phyloP scores from a whole-genome alignment of 768 basidiomycete genomes.

The Podaxis sp. region DNA sequence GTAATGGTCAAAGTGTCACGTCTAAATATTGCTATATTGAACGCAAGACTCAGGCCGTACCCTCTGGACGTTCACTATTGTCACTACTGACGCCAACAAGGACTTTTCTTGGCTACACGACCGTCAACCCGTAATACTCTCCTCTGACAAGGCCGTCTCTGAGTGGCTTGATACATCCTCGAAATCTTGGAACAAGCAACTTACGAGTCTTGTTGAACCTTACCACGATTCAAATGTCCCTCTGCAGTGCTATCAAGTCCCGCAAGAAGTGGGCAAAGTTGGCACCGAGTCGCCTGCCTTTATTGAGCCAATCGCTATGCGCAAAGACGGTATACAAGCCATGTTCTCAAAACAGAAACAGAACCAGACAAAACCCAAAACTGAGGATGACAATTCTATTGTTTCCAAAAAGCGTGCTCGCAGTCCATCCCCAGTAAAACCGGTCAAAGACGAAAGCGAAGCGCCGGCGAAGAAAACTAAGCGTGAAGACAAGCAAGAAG shows the following conservation, averaged over 20 bases:
- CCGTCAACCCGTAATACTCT: constrained; percentile 82
- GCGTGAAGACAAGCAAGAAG: neutral
- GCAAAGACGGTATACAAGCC: constrained; percentile 85
- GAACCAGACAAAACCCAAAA: neutral
- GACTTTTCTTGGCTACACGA: constrained; percentile 88
- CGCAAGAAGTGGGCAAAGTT: constrained; percentile 88
- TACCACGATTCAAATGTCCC: constrained; percentile 48
- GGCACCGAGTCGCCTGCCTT: constrained; percentile 81
- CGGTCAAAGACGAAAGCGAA: neutral
- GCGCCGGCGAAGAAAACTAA: neutral
- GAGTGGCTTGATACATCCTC: constrained; percentile 82
- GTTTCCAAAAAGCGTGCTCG: neutral
- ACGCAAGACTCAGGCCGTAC: constrained; percentile 40
- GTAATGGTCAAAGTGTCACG: constrained; percentile 29
- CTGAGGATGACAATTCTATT: neutral
- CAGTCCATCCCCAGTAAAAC: neutral
- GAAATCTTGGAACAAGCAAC: constrained; percentile 59
- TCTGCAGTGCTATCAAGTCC: constrained; percentile 83
- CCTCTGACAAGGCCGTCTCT: constrained; percentile 54
- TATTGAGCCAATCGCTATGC: constrained; percentile 73
- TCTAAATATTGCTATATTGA: neutral
- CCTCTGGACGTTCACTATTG: constrained; percentile 84
- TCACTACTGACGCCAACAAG: constrained; percentile 77
- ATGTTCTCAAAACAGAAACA: constrained; percentile 71
- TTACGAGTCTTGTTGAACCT: constrained; percentile 61